A percentile compares a stretch with the other conserved stretches of the same genome.
Evolutionary conservation across 148 eudicot genomes (phyloP).

Genomic region (Chenopodium berlandieri): DNA sequence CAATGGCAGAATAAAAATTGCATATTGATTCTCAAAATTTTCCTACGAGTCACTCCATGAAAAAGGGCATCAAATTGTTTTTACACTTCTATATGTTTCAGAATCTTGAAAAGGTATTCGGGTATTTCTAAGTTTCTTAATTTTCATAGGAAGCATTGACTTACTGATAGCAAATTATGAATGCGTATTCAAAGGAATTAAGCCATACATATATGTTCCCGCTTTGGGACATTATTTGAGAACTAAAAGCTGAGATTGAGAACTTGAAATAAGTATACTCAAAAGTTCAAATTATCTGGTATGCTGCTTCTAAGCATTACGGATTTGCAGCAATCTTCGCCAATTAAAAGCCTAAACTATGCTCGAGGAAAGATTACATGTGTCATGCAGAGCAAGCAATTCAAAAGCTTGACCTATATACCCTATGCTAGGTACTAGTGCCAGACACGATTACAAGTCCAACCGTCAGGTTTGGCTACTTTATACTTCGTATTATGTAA

Average conservation of each 20-base stretch:
- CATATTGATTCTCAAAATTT: not conserved
- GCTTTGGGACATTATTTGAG: not conserved
- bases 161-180: not conserved
- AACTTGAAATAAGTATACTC: no score
- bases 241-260: not conserved
- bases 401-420: not conserved
- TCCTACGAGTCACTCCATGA: no score
- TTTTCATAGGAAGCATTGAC: not conserved
- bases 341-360: not conserved
- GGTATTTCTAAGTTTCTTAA: not conserved
- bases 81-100: not conserved
- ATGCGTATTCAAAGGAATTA: not conserved
- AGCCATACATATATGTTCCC: not conserved
- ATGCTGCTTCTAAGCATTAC: not conserved
- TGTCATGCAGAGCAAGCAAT: slow-evolving; percentile 1
- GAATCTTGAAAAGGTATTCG: not conserved
- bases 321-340: not conserved
- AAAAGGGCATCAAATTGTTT: no score
- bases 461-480: no score
- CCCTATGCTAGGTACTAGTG: no score
- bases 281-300: not conserved
- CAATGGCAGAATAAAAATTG: not conserved
- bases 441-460: no score
- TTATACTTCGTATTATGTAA: no score
- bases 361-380: not conserved